Percentiles rank a stretch among this genome's conserved stretches.
Conservation (phyloP, 2,329 filamentous ascomycete genomes). For the Ceratocystis huliohia region DNA sequence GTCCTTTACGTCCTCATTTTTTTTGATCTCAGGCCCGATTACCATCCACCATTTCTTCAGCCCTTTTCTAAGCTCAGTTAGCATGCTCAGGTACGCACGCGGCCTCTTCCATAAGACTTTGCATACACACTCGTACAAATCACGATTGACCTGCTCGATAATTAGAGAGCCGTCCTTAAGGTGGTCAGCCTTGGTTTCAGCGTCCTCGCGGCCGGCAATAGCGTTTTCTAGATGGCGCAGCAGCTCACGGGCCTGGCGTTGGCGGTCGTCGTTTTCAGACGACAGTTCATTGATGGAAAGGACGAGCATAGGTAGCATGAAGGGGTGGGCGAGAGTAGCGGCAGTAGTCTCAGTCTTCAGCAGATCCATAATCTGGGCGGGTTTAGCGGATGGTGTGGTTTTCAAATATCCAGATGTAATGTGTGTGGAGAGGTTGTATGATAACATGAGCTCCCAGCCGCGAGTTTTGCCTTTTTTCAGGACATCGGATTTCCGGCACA, state of each 20-base stretch:
- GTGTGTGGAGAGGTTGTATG: conserved; percentile 40
- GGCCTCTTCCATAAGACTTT: conserved; percentile 52
- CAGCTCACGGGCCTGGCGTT: conserved; percentile 51
- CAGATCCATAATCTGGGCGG: conserved; percentile 33
- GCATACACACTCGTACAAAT: conserved; percentile 50
- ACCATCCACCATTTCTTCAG: conserved; percentile 35
- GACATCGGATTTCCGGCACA: conserved; percentile 54
- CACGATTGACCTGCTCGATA: conserved; percentile 47
- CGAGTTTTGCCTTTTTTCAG: conserved; percentile 51
- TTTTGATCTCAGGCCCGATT: conserved; percentile 21
- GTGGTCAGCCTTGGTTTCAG: conserved; percentile 43
- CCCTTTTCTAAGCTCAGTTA: conserved; percentile 36
- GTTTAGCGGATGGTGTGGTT: conserved; percentile 41
- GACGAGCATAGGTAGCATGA: conserved; percentile 47
- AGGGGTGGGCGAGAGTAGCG: conserved; percentile 41
- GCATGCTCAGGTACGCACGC: conserved; percentile 45
- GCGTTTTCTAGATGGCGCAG: conserved; percentile 48
- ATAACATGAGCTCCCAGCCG: conserved; percentile 53
- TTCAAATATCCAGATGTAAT: conserved; percentile 51
- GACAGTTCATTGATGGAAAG: conserved; percentile 47
- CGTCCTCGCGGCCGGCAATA: conserved; percentile 47
- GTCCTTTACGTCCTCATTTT: conserved; percentile 18
- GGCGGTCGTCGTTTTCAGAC: conserved; percentile 44
- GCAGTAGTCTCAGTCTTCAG: conserved; percentile 35
- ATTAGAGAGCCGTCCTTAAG: conserved; percentile 40